A percentile compares a stretch with the other conserved stretches of the same genome.
phyloP scores from a whole-genome alignment of 306 rosid genomes.

The Quercus gilva region DNA sequence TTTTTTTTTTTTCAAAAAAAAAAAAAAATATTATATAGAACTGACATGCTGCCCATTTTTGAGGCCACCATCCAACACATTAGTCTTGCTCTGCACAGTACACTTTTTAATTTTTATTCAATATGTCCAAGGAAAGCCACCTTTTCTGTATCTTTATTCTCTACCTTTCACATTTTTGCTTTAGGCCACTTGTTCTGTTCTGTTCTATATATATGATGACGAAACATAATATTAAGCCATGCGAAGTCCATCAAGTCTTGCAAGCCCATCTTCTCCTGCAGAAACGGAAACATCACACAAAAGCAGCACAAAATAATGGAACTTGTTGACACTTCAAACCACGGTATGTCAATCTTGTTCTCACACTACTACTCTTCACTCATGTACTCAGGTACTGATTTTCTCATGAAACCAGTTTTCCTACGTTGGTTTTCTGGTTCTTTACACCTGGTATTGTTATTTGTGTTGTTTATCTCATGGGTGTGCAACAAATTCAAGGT shows the following conservation, averaged over 20 bases:
- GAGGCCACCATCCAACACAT: too few relatives aligned
- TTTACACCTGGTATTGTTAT: slow-evolving; percentile 38
- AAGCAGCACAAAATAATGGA: slow-evolving; percentile 17
- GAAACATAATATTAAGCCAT: not conserved
- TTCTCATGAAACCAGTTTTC: slow-evolving; percentile 43
- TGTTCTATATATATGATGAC: not conserved
- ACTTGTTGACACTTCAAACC: slow-evolving; percentile 15
- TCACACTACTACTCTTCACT: slow-evolving; percentile 4
- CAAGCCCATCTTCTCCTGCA: slow-evolving; percentile 1
- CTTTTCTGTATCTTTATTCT: too few relatives aligned
- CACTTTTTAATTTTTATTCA: too few relatives aligned
- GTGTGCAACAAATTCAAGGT: slow-evolving; percentile 30
- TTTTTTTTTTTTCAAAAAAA: too few relatives aligned
- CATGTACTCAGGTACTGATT: slow-evolving; percentile 22
- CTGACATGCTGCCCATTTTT: too few relatives aligned
- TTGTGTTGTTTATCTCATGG: slow-evolving; percentile 40
- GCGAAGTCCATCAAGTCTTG: not conserved
- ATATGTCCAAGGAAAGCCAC: too few relatives aligned
- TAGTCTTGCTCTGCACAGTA: too few relatives aligned
- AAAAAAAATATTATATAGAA: too few relatives aligned
- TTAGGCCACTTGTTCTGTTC: too few relatives aligned
- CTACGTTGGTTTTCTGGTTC: slow-evolving; percentile 47
- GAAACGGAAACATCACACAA: not conserved
- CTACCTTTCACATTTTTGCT: too few relatives aligned
- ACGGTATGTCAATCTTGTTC: slow-evolving; percentile 18